These are phyloP conservation scores for Malbranchea cinnamomea DNA, from an alignment of 2,329 filamentous ascomycete species.

Conservation along the genomic window DNA sequence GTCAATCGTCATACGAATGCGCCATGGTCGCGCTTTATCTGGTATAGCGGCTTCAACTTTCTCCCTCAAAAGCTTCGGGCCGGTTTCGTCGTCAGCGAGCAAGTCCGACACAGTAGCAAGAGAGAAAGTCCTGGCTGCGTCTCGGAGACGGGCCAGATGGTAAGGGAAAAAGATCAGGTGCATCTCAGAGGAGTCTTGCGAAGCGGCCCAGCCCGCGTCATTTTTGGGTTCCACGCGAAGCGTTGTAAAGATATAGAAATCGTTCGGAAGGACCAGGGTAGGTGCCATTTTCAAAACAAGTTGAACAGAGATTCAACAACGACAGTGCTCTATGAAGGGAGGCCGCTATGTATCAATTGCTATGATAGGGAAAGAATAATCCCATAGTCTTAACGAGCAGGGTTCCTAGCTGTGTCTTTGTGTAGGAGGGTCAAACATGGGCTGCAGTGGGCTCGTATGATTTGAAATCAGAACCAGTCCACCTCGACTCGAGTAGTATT, in stretches of 20 bases:
- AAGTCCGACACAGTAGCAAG: slow-evolving; percentile 17
- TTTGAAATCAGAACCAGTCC: no score
- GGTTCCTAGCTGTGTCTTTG: no score
- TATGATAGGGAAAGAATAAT: no score
- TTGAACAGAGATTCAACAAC: no score
- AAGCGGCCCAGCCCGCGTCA: slow-evolving; percentile 33
- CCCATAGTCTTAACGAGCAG: no score
- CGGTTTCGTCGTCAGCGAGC: slow-evolving; percentile 12
- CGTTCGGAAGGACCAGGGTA: no score
- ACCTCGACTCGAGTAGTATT: no score
- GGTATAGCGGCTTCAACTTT: slow-evolving; percentile 19
- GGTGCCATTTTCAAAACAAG: no score
- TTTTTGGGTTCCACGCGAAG: slow-evolving; percentile 58
- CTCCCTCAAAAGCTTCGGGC: slow-evolving; percentile 15
- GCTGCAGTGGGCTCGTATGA: no score
- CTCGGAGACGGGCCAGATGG: slow-evolving; percentile 65
- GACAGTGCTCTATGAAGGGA: no score
- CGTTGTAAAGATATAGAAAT: slow-evolving; percentile 54
- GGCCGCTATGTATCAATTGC: no score
- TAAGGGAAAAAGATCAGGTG: slow-evolving; percentile 47
- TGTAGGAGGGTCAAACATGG: no score
- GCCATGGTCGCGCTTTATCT: slow-evolving; percentile 21
- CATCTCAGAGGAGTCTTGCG: slow-evolving; percentile 15
- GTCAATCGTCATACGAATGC: slow-evolving; percentile 23
- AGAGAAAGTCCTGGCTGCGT: slow-evolving; percentile 38